Evolutionary conservation across 2,329 filamentous ascomycete species (phyloP).

Genomic region (Diaporthe eres): DNA sequence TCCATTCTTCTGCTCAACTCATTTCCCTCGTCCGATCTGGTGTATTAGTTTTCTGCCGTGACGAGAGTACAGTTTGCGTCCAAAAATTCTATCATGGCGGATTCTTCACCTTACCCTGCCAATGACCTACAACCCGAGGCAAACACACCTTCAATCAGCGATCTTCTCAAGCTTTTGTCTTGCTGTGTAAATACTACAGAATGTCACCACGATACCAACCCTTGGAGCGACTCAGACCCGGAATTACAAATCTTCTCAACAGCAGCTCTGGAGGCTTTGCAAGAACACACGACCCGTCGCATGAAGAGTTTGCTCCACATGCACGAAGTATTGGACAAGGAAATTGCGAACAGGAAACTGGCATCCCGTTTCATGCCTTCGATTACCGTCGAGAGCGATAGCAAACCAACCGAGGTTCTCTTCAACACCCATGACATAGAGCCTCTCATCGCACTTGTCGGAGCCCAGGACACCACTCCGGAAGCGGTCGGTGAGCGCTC

Average conservation of each 20-base stretch:
- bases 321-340: not conserved
- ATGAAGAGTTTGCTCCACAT: not conserved
- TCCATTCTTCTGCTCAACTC: not conserved
- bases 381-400: not conserved
- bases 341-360: conserved; percentile 2
- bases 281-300: not conserved
- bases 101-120: not conserved
- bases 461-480: not conserved
- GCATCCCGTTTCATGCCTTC: not conserved
- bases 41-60: too few relatives aligned
- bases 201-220: conserved; percentile 14
- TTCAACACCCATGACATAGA: conserved; percentile 1
- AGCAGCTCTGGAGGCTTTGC: conserved; percentile 9
- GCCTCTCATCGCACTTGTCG: not conserved
- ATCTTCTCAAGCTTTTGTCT: not conserved
- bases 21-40: not conserved
- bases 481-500: not conserved
- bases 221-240: conserved; percentile 6
- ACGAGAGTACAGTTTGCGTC: not conserved
- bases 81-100: not conserved
- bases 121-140: not conserved
- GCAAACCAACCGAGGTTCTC: not conserved
- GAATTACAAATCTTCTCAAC: conserved; percentile 4
- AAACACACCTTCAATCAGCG: not conserved
- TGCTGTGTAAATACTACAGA: not conserved